phyloP scores from a whole-genome alignment of 768 basidiomycete species.

The Clavulina sp. region DNA sequence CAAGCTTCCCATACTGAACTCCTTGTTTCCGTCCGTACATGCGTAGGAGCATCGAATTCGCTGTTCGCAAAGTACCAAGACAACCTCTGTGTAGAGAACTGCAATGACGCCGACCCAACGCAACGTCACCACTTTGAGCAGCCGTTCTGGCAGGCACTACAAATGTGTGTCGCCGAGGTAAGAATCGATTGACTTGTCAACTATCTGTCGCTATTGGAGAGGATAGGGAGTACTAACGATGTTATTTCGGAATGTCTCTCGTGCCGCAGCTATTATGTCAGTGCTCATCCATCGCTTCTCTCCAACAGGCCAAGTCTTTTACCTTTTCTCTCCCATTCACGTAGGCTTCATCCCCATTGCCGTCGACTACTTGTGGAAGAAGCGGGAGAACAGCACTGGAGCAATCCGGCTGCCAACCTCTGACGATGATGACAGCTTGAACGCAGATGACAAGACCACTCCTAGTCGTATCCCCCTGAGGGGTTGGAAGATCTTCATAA shows the following conservation, averaged over 20 bases:
- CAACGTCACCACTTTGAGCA: conserved; percentile 73
- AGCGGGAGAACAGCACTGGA: conserved; percentile 23
- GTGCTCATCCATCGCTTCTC: background rate
- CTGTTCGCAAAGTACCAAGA: conserved; percentile 84
- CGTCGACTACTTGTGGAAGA: conserved; percentile 36
- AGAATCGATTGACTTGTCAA: conserved; percentile 54
- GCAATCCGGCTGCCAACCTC: conserved; percentile 37
- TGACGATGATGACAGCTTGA: conserved; percentile 9
- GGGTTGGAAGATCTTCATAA: conserved; percentile 53
- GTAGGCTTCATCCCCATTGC: conserved; percentile 73
- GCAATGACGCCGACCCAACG: conserved; percentile 41
- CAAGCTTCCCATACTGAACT: background rate
- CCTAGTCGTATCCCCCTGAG: conserved; percentile 20
- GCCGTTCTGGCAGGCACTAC: conserved; percentile 82
- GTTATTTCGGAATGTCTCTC: background rate
- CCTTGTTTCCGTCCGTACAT: background rate
- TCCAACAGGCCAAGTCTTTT: conserved; percentile 11
- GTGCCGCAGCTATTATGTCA: background rate
- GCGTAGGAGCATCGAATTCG: conserved; percentile 34
- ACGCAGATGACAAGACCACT: background rate
- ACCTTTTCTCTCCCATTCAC: conserved; percentile 3
- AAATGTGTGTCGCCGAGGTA: conserved; percentile 81
- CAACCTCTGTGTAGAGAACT: conserved; percentile 98
- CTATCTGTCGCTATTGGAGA: conserved; percentile 11
- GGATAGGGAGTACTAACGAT: background rate